These are phyloP conservation scores for Apophysomyces variabilis DNA, from an alignment of 371 early-diverging fungal genomes.

Conservation along the genomic window DNA sequence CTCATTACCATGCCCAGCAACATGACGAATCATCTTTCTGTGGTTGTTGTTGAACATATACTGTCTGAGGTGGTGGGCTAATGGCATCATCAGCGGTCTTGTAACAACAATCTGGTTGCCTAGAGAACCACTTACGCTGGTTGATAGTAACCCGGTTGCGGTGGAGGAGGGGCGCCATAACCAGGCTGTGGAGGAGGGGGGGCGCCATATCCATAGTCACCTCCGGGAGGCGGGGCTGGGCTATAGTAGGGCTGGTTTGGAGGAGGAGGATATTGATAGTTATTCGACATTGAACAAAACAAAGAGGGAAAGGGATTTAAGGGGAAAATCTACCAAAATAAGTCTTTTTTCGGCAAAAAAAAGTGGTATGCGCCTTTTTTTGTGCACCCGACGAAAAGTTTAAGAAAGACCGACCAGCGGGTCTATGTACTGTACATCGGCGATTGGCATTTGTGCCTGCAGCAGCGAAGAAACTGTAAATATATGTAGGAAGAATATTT, in stretches of 20 bases:
- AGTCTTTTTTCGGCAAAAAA: not conserved
- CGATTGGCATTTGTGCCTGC: too few relatives aligned
- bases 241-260: constrained; percentile 22
- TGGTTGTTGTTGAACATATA: constrained; percentile 23
- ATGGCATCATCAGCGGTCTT: not conserved
- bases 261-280: constrained; percentile 27
- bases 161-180: constrained; percentile 17
- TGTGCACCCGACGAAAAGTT: too few relatives aligned
- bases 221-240: constrained; percentile 14
- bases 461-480: too few relatives aligned
- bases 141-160: constrained; percentile 20
- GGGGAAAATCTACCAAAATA: constrained; percentile 13
- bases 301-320: constrained; percentile 15
- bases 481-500: too few relatives aligned
- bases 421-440: too few relatives aligned
- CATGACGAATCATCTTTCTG: constrained; percentile 23
- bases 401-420: too few relatives aligned
- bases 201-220: not conserved
- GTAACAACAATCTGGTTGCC: not conserved
- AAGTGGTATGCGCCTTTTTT: too few relatives aligned
- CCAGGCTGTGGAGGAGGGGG: constrained; percentile 21
- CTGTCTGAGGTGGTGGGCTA: constrained; percentile 29
- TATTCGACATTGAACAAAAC: constrained; percentile 10
- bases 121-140: constrained; percentile 21
- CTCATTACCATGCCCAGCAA: constrained; percentile 29